Base-by-base conservation (phyloP, 2,329 filamentous ascomycete genomes). In the Cryphonectria naterciae region DNA sequence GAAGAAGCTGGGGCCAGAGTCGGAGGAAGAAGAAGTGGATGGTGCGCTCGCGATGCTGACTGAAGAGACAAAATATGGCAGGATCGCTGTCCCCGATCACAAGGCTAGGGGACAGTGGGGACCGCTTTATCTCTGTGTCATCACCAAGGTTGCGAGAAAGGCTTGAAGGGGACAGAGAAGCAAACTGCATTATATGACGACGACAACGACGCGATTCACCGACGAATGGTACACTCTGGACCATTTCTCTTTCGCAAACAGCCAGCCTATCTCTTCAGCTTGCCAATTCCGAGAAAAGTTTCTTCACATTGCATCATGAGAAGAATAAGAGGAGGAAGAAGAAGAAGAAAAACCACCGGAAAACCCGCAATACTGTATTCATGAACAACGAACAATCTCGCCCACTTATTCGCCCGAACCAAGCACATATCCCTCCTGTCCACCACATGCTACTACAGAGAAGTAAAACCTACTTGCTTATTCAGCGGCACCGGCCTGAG, bases 81-180 rank as follows among this genome's bases (percentile, higher is more conserved):
- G 81, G 79, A 78, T 82, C 52, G 80, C 80, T 4, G 74, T 83
- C 35, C 82, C 82, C 7, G 81, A 83, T 72, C 80, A 81, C 35
- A 73, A 72, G 1, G 73, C 65, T 65, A 75, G 77, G 13, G 78
- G 78, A 3, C 75, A 74, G 72, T 83, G 80, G 80, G 81, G 81
- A 1, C 82, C 82, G 25, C 72, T 83, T 41, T 83, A 79, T 75
- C 83, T 83, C 68, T 76, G 79, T 5, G 71, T 80, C 41, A 74
- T 83, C 25, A 79, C 77, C 35, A 83, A 82, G 74, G 67, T 77
- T 19, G 73, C 75, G 28, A 61, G 69, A 28, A 68, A 70, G n/a
- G n/a, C 28, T 52, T 65, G 39, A 70, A 7, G 13, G 25, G 32
- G 37, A 64, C 11, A 28, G 2, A 39, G n/a, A 66, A 56, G 46